Base-by-base conservation (phyloP, 345 rosid genomes). In the Populus davidiana region DNA sequence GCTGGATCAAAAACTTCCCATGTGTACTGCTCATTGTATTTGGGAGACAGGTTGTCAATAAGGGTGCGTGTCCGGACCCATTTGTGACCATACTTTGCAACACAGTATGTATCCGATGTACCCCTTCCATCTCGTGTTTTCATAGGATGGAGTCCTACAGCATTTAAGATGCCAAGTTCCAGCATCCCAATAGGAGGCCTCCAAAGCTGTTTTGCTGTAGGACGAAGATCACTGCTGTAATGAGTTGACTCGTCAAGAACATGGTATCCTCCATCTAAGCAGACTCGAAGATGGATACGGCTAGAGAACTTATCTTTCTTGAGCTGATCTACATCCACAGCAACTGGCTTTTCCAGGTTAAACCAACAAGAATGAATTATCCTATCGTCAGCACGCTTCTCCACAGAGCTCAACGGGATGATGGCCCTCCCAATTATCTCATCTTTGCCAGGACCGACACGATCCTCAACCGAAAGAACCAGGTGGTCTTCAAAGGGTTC, bases 191-290 rank as follows among this genome's bases (percentile, higher is more conserved):
- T 78, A 11, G 81, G 79, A 52, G 84, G 81, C 76, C 84, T 74
- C 84, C 84, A 82, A 6, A 82, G 81, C 67, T 82, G 84, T 66
- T 82, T 78, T 50, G 84, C 84, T 18, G 84, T 82, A 31, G 84
- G 84, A 2, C 84, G 78, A 29, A 82, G 84, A 71, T 82, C 84
- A 33, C 84, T 82, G 68, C 84, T 82, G 72, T 78, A 82, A 33
- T 78, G 72, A 54, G 85, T 82, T 43, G 85, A 82, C 61, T 82
- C 85, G 38, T 82, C 85, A 49, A 82, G 79, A 74, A 82, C 85
- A 75, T 82, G 85, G 73, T 82, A 82, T 11, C 85, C 85, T 54
- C 85, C 85, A 64, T 82, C 85, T 54, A 82, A 73, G 50, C 85
- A 70, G 76, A 71, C 63, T 74, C 84, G 81, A 50, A 82, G 79